phyloP scores from a whole-genome alignment of 441 rosid genomes.

The California macrophylla region DNA sequence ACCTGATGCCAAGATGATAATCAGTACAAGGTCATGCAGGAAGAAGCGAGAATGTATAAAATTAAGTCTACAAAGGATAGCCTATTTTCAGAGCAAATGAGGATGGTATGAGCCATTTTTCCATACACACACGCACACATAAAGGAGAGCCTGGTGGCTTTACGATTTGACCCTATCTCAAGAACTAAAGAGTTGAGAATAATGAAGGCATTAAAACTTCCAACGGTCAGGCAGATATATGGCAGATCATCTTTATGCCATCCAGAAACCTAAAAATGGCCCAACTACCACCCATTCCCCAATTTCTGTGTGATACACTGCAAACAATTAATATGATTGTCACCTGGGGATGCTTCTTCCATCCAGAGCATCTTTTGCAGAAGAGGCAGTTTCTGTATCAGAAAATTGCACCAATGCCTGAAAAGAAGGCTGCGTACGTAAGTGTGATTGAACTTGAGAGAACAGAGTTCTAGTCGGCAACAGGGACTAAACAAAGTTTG shows the following conservation, averaged over 20 bases:
- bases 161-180: neutral
- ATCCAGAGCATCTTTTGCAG: constrained; percentile 78
- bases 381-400: constrained; percentile 83
- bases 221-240: constrained; percentile 10
- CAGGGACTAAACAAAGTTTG: neutral
- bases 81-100: neutral
- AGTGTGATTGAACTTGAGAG: constrained; percentile 16
- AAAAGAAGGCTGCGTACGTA: constrained; percentile 17
- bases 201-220: neutral
- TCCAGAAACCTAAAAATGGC: constrained; percentile 5
- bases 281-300: constrained; percentile 4
- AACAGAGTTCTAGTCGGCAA: constrained; percentile 3
- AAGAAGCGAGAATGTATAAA: neutral
- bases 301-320: constrained; percentile 27
- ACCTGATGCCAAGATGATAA: constrained; percentile 35
- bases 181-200: neutral
- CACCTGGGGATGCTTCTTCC: constrained; percentile 99
- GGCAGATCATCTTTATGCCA: neutral
- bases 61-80: neutral
- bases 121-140: neutral
- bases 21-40: constrained; percentile 15
- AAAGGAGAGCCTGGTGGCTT: neutral
- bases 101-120: neutral
- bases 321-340: constrained; percentile 53
- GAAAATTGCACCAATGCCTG: constrained; percentile 97